phyloP scores from a whole-genome alignment of 2,329 filamentous ascomycete genomes.

The Hyphodiscus sp. region DNA sequence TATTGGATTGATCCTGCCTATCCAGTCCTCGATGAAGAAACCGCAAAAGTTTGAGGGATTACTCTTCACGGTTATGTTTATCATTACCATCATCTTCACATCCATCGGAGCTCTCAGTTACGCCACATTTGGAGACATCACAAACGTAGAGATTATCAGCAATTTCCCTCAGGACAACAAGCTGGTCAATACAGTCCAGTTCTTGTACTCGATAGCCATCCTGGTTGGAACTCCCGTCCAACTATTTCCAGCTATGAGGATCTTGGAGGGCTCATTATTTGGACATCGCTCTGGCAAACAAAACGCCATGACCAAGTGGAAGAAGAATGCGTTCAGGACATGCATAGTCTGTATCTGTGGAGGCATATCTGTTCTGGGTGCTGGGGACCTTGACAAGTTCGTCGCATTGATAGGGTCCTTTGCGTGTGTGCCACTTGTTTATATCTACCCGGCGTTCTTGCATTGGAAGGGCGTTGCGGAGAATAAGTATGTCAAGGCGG shows the following conservation, averaged over 20 bases:
- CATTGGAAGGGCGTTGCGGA: slow-evolving; percentile 75
- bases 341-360: slow-evolving; percentile 80
- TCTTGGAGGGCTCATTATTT: slow-evolving; percentile 87
- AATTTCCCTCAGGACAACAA: slow-evolving; percentile 93
- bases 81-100: slow-evolving; percentile 84
- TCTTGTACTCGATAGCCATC: slow-evolving; percentile 93
- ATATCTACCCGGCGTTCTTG: slow-evolving; percentile 90
- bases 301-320: slow-evolving; percentile 95
- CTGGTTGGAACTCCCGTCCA: slow-evolving; percentile 88
- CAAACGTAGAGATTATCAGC: slow-evolving; percentile 88
- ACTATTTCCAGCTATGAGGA: slow-evolving; percentile 93
- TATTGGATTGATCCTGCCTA: slow-evolving; percentile 91
- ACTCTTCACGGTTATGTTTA: slow-evolving; percentile 82
- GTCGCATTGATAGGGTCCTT: slow-evolving; percentile 92
- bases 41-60: slow-evolving; percentile 84
- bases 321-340: slow-evolving; percentile 95
- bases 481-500: slow-evolving; percentile 55
- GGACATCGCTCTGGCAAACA: slow-evolving; percentile 84
- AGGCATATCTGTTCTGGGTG: slow-evolving; percentile 80
- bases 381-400: slow-evolving; percentile 90
- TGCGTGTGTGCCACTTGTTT: slow-evolving; percentile 91
- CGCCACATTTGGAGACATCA: slow-evolving; percentile 87
- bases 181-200: slow-evolving; percentile 92
- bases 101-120: slow-evolving; percentile 89
- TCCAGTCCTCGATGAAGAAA: slow-evolving; percentile 90